Conservation (phyloP, 2,329 filamentous ascomycete genomes). For the Gyromitra esculenta region DNA sequence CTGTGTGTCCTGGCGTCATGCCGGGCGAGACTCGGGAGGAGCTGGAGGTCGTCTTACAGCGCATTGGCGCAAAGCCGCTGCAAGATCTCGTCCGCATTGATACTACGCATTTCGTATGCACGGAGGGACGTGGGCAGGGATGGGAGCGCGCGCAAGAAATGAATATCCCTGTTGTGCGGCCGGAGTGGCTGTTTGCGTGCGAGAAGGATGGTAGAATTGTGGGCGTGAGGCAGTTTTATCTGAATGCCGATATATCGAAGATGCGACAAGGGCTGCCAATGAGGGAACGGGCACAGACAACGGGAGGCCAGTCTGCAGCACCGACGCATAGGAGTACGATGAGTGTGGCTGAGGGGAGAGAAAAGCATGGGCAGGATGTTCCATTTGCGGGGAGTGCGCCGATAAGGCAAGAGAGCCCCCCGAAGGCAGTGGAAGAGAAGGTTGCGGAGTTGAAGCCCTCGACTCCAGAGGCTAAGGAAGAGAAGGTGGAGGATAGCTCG, state of each 20-base stretch:
- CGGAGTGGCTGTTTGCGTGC: constrained; percentile 98
- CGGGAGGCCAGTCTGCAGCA: constrained; percentile 16
- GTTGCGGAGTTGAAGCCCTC: constrained; percentile 19
- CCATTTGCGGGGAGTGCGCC: neutral
- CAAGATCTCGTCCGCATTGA: constrained; percentile 92
- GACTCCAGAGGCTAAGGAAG: constrained; percentile 25
- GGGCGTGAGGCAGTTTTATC: constrained; percentile 93
- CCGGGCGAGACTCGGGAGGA: constrained; percentile 76
- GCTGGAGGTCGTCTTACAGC: constrained; percentile 78
- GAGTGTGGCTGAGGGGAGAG: constrained; percentile 33
- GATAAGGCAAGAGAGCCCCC: constrained; percentile 29
- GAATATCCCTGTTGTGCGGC: constrained; percentile 96
- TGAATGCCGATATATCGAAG: constrained; percentile 78
- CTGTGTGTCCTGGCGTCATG: constrained; percentile 88
- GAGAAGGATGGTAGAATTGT: constrained; percentile 91
- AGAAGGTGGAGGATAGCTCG: constrained; percentile 23
- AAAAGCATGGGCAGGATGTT: constrained; percentile 7
- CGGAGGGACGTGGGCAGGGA: constrained; percentile 83
- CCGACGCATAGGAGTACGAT: constrained; percentile 34
- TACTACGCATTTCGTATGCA: constrained; percentile 98
- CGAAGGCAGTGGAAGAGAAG: constrained; percentile 22
- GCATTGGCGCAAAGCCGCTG: constrained; percentile 86
- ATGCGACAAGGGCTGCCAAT: constrained; percentile 63
- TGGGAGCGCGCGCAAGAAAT: constrained; percentile 98
- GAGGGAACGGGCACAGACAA: constrained; percentile 44